phyloP scores from a whole-genome alignment of 2,329 filamentous ascomycete genomes.

The Colletotrichum noveboracense region DNA sequence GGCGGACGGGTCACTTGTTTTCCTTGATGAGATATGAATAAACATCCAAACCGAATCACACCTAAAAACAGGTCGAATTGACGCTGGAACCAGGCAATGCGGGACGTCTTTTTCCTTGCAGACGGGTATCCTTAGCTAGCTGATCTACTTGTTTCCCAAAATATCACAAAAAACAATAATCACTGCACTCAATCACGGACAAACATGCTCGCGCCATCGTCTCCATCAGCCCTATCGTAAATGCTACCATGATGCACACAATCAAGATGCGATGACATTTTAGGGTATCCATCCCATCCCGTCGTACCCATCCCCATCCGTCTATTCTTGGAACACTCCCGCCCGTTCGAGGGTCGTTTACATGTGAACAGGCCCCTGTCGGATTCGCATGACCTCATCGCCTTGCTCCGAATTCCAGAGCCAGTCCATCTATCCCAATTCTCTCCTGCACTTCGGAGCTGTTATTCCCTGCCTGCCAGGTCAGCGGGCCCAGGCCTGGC shows the following conservation, averaged over 20 bases:
- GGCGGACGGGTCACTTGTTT: background rate
- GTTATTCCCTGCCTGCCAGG: background rate
- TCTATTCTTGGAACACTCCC: conserved; percentile 9
- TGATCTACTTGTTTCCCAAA: background rate
- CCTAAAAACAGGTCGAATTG: background rate
- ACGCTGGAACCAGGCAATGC: background rate
- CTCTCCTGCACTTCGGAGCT: background rate
- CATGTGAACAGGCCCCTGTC: background rate
- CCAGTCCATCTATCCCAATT: background rate
- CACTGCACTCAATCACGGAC: background rate
- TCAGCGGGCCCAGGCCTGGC: background rate
- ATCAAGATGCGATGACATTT: background rate
- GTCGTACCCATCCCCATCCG: background rate
- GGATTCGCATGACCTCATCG: background rate
- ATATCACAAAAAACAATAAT: background rate
- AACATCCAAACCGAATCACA: background rate
- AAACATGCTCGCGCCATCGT: background rate
- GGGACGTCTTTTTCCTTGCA: background rate
- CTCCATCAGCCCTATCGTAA: conserved; percentile 6
- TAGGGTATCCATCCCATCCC: background rate
- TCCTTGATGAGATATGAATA: conserved; percentile 4
- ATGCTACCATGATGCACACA: background rate
- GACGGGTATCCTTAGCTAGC: background rate
- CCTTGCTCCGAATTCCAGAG: background rate
- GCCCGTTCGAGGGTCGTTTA: background rate